Conservation (phyloP, 805 yeast species). For the Teunomyces tritomae region DNA sequence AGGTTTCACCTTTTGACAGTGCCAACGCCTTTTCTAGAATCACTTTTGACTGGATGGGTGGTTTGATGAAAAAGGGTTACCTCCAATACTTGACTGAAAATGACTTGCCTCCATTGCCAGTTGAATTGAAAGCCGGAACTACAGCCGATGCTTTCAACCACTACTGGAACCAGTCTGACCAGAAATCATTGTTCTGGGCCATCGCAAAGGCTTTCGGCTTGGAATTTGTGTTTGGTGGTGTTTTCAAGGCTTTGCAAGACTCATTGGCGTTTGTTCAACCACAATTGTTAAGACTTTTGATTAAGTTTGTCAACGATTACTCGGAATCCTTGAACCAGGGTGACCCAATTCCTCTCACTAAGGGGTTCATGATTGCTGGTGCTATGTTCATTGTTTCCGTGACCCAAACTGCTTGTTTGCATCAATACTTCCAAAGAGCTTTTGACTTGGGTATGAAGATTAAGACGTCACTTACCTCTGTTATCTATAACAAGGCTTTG, state of each 20-base stretch:
- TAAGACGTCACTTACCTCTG: slow-evolving; percentile 64
- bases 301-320: slow-evolving; percentile 48
- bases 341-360: slow-evolving; percentile 59
- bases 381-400: slow-evolving; percentile 75
- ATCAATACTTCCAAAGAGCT: slow-evolving; percentile 74
- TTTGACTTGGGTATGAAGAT: slow-evolving; percentile 77
- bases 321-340: slow-evolving; percentile 31
- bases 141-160: slow-evolving; percentile 50
- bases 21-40: slow-evolving; percentile 67
- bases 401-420: slow-evolving; percentile 73
- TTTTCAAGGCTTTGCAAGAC: slow-evolving; percentile 74
- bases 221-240: slow-evolving; percentile 67
- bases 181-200: slow-evolving; percentile 55
- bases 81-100: slow-evolving; percentile 49
- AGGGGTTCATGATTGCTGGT: slow-evolving; percentile 71
- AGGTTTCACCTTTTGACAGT: slow-evolving; percentile 42
- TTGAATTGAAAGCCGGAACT: slow-evolving; percentile 53
- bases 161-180: slow-evolving; percentile 60
- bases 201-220: slow-evolving; percentile 70
- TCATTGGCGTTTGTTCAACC: slow-evolving; percentile 82
- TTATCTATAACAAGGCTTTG: slow-evolving; percentile 66
- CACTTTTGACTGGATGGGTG: slow-evolving; percentile 90
- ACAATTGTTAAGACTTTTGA: slow-evolving; percentile 66
- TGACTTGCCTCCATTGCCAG: slow-evolving; percentile 82
- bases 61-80: slow-evolving; percentile 76